A percentile compares a stretch with the other conserved stretches of the same genome.
These are phyloP conservation scores for Phytophthora syringae DNA, from an alignment of 352 stramenopile species.

Conservation along the genomic window DNA sequence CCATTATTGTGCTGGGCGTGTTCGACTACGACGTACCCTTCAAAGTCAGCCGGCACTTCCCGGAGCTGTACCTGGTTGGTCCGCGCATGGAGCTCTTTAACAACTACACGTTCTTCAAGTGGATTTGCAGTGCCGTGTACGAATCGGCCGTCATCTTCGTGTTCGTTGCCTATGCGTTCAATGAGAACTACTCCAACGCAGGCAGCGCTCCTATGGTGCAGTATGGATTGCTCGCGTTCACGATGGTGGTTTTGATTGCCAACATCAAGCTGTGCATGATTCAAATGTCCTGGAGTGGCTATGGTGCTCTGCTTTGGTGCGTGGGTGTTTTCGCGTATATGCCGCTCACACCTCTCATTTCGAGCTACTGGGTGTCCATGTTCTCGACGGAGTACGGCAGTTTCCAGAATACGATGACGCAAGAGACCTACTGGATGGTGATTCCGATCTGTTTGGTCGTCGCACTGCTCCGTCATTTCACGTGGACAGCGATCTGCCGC, in stretches of 20 bases:
- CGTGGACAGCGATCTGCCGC: slow-evolving; percentile 76
- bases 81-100: slow-evolving; percentile 85
- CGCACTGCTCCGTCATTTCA: slow-evolving; percentile 68
- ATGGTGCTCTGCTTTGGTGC: slow-evolving; percentile 57
- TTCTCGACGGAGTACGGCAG: slow-evolving; percentile 76
- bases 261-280: slow-evolving; percentile 92
- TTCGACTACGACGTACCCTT: slow-evolving; percentile 87
- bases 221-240: slow-evolving; percentile 93
- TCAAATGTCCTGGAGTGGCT: slow-evolving; percentile 80
- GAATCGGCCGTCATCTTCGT: slow-evolving; percentile 75
- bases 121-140: slow-evolving; percentile 81
- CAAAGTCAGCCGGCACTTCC: slow-evolving; percentile 64
- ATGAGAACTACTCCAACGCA: slow-evolving; percentile 69
- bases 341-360: slow-evolving; percentile 63
- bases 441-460: slow-evolving; percentile 63
- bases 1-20: slow-evolving; percentile 87
- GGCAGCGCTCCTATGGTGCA: slow-evolving; percentile 92
- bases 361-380: slow-evolving; percentile 67
- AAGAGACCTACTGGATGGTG: slow-evolving; percentile 77
- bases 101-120: slow-evolving; percentile 85
- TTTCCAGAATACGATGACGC: slow-evolving; percentile 73
- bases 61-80: slow-evolving; percentile 78
- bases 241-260: slow-evolving; percentile 92
- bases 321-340: slow-evolving; percentile 73
- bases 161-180: slow-evolving; percentile 77